phyloP scores from a whole-genome alignment of 129 eudicot genomes.

The Escallonia rubra region DNA sequence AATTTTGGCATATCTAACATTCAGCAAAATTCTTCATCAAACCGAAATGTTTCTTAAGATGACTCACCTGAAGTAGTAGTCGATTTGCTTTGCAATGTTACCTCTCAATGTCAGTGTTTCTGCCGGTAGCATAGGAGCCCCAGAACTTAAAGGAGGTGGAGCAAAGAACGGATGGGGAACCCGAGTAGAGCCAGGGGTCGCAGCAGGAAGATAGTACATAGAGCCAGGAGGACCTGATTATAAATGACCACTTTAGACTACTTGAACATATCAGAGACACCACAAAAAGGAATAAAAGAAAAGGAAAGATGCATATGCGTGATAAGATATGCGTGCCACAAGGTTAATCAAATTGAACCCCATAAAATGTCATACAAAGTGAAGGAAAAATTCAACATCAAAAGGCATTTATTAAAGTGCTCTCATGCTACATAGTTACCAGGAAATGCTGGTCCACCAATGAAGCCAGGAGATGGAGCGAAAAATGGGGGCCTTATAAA shows the following conservation, averaged over 20 bases:
- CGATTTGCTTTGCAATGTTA: slow-evolving; percentile 70
- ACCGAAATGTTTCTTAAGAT: slow-evolving; percentile 2
- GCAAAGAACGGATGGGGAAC: slow-evolving; percentile 64
- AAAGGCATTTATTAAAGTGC: not conserved
- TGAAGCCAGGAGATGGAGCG: slow-evolving; percentile 58
- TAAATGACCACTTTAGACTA: slow-evolving; percentile 9
- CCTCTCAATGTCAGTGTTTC: slow-evolving; percentile 47
- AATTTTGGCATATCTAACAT: too few relatives aligned
- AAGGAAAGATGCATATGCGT: not conserved
- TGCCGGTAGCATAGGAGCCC: slow-evolving; percentile 47
- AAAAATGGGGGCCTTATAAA: slow-evolving; percentile 64
- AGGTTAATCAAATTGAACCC: not conserved
- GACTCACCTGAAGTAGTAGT: slow-evolving; percentile 88
- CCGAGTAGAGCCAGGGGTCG: slow-evolving; percentile 63
- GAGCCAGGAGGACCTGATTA: slow-evolving; percentile 81
- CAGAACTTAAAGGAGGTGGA: slow-evolving; percentile 54
- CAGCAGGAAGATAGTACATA: slow-evolving; percentile 58
- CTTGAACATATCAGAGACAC: not conserved
- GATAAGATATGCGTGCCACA: not conserved
- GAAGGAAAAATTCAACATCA: not conserved
- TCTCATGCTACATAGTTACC: slow-evolving; percentile 34
- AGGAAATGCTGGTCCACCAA: slow-evolving; percentile 59
- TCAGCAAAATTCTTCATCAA: not conserved
- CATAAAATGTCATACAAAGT: not conserved
- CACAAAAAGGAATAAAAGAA: not conserved